Evolutionary conservation across 495 filamentous ascomycete species (phyloP).

Genomic region (Aspergillus baeticus): DNA sequence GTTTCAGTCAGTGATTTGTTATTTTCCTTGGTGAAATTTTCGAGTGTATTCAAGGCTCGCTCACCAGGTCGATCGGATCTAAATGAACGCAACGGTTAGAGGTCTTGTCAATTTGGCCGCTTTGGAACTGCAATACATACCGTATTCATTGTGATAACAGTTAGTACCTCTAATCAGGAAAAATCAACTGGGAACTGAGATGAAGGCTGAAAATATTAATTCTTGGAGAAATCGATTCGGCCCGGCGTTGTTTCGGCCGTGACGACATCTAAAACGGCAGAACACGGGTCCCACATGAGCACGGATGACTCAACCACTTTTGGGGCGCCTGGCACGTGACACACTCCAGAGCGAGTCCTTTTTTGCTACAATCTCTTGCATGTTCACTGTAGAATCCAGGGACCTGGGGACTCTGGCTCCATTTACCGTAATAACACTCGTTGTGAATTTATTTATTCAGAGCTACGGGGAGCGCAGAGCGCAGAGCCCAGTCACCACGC

Average conservation of each 20-base stretch:
- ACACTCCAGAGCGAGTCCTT: too few relatives aligned
- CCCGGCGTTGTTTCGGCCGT: background rate
- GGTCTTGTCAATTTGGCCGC: background rate
- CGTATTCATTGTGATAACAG: slow-evolving; percentile 43
- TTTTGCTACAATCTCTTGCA: too few relatives aligned
- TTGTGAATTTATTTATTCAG: too few relatives aligned
- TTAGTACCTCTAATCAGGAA: background rate
- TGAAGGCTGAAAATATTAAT: slow-evolving; percentile 7
- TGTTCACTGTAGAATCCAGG: too few relatives aligned
- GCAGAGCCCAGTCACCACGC: too few relatives aligned
- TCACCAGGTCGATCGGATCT: slow-evolving; percentile 58
- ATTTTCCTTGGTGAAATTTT: background rate
- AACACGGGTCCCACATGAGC: too few relatives aligned
- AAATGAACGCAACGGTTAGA: slow-evolving; percentile 3
- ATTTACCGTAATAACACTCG: too few relatives aligned
- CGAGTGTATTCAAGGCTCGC: slow-evolving; percentile 9
- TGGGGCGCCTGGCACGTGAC: background rate
- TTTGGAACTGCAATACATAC: slow-evolving; percentile 21
- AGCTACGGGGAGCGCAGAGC: too few relatives aligned
- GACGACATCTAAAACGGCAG: background rate
- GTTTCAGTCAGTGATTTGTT: slow-evolving; percentile 21
- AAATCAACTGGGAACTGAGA: slow-evolving; percentile 13
- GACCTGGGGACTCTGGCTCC: too few relatives aligned
- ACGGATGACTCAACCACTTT: too few relatives aligned
- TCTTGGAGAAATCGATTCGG: background rate